Evolutionary conservation across 2,329 filamentous ascomycete species (phyloP).

Genomic region (Bretziella fagacearum): DNA sequence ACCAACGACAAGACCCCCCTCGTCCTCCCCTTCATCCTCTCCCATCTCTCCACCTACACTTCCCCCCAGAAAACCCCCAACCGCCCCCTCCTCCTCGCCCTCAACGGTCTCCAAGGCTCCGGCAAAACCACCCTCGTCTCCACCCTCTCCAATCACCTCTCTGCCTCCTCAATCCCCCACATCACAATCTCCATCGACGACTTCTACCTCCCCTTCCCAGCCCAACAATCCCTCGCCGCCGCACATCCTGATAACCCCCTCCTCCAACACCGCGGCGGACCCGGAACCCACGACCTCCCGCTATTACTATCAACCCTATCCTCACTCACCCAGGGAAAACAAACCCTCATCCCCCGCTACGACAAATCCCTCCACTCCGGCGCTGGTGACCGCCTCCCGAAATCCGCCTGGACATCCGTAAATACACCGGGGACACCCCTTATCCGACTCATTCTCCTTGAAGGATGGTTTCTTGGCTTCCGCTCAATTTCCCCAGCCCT

Average conservation of each 20-base stretch:
- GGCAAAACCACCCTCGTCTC: conserved; percentile 81
- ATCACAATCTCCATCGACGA: conserved; percentile 74
- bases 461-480: conserved; percentile 88
- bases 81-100: conserved; percentile 65
- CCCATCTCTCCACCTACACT: conserved; percentile 26
- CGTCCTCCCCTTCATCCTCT: conserved; percentile 61
- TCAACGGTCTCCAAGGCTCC: conserved; percentile 82
- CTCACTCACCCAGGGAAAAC: conserved; percentile 40
- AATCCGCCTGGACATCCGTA: conserved; percentile 42
- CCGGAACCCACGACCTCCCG: conserved; percentile 61
- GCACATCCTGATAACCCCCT: conserved; percentile 55
- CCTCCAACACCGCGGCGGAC: conserved; percentile 67
- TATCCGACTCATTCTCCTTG: conserved; percentile 57
- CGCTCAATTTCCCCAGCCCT: conserved; percentile 38
- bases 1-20: conserved; percentile 63
- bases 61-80: conserved; percentile 18
- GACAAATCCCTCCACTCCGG: conserved; percentile 68
- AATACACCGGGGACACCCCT: conserved; percentile 32
- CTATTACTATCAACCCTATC: conserved; percentile 28
- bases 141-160: conserved; percentile 44
- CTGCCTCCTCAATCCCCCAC: conserved; percentile 35
- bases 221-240: conserved; percentile 48
- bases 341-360: conserved; percentile 53
- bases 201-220: conserved; percentile 61
- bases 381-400: conserved; percentile 55